Evolutionary conservation across 2,329 filamentous ascomycete genomes (phyloP).

Genomic region (Cercospora nicotianae): DNA sequence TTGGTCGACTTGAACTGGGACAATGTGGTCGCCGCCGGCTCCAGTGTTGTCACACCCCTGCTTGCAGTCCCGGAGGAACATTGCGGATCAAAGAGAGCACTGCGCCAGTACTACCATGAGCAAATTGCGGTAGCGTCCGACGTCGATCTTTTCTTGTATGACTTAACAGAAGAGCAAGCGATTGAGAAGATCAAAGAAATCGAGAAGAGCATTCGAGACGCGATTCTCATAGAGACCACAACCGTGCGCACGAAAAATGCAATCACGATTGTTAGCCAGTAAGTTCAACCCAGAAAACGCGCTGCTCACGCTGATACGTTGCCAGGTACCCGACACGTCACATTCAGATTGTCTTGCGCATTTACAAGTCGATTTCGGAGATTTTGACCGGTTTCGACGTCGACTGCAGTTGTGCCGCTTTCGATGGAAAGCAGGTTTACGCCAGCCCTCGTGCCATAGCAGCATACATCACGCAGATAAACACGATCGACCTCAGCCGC

Average conservation of each 20-base stretch:
- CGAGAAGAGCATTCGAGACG: slow-evolving; percentile 71
- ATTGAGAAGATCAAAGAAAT: slow-evolving; percentile 83
- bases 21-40: slow-evolving; percentile 79
- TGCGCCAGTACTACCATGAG: slow-evolving; percentile 71
- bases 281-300: slow-evolving; percentile 40
- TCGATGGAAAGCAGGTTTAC: slow-evolving; percentile 77
- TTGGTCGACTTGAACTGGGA: slow-evolving; percentile 75
- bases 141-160: slow-evolving; percentile 83
- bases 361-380: slow-evolving; percentile 81
- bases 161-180: slow-evolving; percentile 72
- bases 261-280: slow-evolving; percentile 80
- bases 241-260: slow-evolving; percentile 84
- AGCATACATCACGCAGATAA: slow-evolving; percentile 79
- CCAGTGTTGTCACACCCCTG: slow-evolving; percentile 75
- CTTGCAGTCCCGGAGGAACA: slow-evolving; percentile 61
- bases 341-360: slow-evolving; percentile 79
- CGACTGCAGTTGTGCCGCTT: slow-evolving; percentile 78
- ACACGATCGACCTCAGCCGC: slow-evolving; percentile 74
- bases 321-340: slow-evolving; percentile 65
- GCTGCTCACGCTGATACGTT: not conserved
- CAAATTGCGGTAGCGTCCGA: slow-evolving; percentile 79
- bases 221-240: slow-evolving; percentile 78
- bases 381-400: slow-evolving; percentile 88
- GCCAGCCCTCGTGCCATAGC: slow-evolving; percentile 73
- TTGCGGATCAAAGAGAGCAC: slow-evolving; percentile 42